phyloP scores from a whole-genome alignment of 2,329 filamentous ascomycete genomes.

The Stemphylium beticola region DNA sequence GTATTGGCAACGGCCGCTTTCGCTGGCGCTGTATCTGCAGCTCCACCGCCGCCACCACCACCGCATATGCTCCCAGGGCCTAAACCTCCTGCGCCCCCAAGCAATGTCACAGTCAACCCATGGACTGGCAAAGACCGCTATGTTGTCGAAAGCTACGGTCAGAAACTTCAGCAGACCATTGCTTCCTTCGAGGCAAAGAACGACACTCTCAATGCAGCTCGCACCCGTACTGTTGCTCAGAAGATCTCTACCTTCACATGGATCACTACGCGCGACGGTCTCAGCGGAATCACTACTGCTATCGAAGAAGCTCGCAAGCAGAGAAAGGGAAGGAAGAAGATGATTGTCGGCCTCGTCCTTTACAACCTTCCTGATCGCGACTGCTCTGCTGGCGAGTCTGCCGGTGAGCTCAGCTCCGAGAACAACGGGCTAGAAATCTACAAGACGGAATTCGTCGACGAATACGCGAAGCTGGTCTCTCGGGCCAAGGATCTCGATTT shows the following conservation, averaged over 20 bases:
- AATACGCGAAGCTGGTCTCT: slow-evolving; percentile 31
- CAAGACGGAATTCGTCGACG: slow-evolving; percentile 39
- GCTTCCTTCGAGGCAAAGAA: slow-evolving; percentile 29
- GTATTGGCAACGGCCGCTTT: slow-evolving; percentile 30
- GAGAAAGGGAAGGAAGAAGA: slow-evolving; percentile 21
- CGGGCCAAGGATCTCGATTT: slow-evolving; percentile 36
- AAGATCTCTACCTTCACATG: slow-evolving; percentile 38
- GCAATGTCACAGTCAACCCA: slow-evolving; percentile 24
- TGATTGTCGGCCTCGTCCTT: slow-evolving; percentile 65
- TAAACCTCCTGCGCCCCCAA: slow-evolving; percentile 9
- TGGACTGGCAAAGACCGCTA: slow-evolving; percentile 34
- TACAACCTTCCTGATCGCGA: slow-evolving; percentile 95
- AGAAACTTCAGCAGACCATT: slow-evolving; percentile 37
- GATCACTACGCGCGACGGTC: slow-evolving; percentile 30
- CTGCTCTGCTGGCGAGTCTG: slow-evolving; percentile 77
- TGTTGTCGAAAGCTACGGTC: slow-evolving; percentile 28
- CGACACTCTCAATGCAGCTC: slow-evolving; percentile 34
- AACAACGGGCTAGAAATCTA: slow-evolving; percentile 32
- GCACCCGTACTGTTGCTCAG: slow-evolving; percentile 34
- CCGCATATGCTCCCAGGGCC: no score
- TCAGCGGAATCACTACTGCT: slow-evolving; percentile 26
- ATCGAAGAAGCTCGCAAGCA: slow-evolving; percentile 33
- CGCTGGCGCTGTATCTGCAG: slow-evolving; percentile 24
- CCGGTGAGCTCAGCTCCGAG: slow-evolving; percentile 79
- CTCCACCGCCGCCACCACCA: slow-evolving; percentile 1